Conservation (phyloP, 495 filamentous ascomycete genomes). For the Aspergillus cristatus region DNA sequence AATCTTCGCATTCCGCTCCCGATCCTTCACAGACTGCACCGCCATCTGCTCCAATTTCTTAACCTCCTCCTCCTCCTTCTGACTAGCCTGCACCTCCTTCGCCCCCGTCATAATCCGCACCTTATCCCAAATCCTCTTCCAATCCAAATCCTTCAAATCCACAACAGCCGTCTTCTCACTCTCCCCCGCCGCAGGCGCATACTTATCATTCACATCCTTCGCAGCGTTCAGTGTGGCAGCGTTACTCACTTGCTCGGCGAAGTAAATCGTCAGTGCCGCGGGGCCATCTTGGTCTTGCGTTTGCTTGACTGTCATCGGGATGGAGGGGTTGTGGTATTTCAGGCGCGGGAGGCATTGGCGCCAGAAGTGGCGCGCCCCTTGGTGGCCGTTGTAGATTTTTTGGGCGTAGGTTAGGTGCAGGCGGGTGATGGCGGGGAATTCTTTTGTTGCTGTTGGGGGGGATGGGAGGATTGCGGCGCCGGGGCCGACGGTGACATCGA, state of each 20-base stretch:
- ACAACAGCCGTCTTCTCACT: slow-evolving; percentile 27
- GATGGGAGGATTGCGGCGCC: slow-evolving; percentile 74
- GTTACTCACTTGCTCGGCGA: slow-evolving; percentile 34
- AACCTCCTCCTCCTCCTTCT: slow-evolving; percentile 52
- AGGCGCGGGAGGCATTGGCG: slow-evolving; percentile 68
- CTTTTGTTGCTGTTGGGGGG: slow-evolving; percentile 28
- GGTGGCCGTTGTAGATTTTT: slow-evolving; percentile 50
- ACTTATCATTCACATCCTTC: slow-evolving; percentile 19
- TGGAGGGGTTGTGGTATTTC: slow-evolving; percentile 85
- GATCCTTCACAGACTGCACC: slow-evolving; percentile 43
- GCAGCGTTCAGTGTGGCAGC: slow-evolving; percentile 19
- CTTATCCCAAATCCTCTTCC: slow-evolving; percentile 53
- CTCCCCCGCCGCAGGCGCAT: slow-evolving; percentile 25
- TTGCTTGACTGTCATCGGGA: slow-evolving; percentile 74
- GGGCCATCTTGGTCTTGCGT: slow-evolving; percentile 40
- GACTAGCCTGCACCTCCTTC: slow-evolving; percentile 44
- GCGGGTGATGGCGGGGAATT: slow-evolving; percentile 55
- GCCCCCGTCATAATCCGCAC: slow-evolving; percentile 65
- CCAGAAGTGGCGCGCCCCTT: slow-evolving; percentile 89
- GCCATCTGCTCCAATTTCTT: slow-evolving; percentile 49
- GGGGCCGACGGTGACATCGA: slow-evolving; percentile 62
- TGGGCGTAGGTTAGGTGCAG: slow-evolving; percentile 75
- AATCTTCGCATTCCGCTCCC: slow-evolving; percentile 43
- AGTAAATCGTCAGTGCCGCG: slow-evolving; percentile 72
- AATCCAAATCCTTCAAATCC: slow-evolving; percentile 27